Conservation (phyloP, 345 rosid species). For the Rhizophora apiculata region DNA sequence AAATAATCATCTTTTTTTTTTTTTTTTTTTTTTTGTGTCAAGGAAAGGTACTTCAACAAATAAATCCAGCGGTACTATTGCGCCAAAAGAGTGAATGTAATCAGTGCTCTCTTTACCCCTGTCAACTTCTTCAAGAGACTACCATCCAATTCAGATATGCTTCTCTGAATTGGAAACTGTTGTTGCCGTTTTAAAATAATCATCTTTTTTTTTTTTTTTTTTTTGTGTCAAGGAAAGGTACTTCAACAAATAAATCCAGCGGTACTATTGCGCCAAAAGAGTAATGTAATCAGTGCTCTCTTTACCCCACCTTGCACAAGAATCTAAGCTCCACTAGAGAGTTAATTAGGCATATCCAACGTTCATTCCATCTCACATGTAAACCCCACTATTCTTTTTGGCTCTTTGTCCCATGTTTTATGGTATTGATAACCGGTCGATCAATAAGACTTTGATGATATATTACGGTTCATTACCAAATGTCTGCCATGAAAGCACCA, state of each 20-base stretch:
- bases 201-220: background rate
- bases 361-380: constrained; percentile 15
- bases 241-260: background rate
- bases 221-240: constrained; percentile 5
- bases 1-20: background rate
- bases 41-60: background rate
- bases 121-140: constrained; percentile 39
- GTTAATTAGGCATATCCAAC: constrained; percentile 15
- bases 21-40: background rate
- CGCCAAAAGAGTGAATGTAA: constrained; percentile 9
- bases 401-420: constrained; percentile 22
- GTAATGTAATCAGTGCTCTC: background rate
- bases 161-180: constrained; percentile 15
- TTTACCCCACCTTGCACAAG: background rate
- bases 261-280: constrained; percentile 7
- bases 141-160: constrained; percentile 27
- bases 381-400: constrained; percentile 21
- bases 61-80: background rate
- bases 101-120: too few relatives aligned
- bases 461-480: too few relatives aligned
- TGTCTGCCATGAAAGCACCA: too few relatives aligned
- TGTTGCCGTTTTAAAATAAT: background rate
- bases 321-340: constrained; percentile 16
- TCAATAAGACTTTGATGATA: too few relatives aligned
- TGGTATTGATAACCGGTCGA: constrained; percentile 6